A percentile compares a stretch with the other conserved stretches of the same genome.
Conservation (phyloP, 1,284 basidiomycete genomes). For the Ustilago esculenta region DNA sequence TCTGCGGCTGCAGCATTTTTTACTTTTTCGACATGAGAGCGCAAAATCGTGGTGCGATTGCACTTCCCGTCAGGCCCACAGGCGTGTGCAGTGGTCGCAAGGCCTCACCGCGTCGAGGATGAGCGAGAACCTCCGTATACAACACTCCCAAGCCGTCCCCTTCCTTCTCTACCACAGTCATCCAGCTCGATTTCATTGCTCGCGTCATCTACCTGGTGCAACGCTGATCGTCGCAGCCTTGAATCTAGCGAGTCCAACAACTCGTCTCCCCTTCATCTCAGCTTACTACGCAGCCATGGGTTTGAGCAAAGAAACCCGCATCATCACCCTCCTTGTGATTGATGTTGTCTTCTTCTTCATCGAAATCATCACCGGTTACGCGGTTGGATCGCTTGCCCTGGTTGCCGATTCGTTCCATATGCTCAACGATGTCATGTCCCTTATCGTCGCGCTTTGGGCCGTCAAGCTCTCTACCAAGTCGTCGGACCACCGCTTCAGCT, state of each 20-base stretch:
- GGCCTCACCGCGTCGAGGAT: too few relatives aligned
- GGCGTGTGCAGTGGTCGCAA: too few relatives aligned
- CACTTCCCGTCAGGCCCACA: too few relatives aligned
- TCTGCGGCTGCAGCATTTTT: too few relatives aligned
- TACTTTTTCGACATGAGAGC: too few relatives aligned
- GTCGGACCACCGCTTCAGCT: slow-evolving; percentile 76
- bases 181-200: background rate
- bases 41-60: too few relatives aligned
- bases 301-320: slow-evolving; percentile 57
- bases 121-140: too few relatives aligned
- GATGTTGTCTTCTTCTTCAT: slow-evolving; percentile 91
- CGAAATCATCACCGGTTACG: slow-evolving; percentile 86
- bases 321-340: slow-evolving; percentile 79
- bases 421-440: slow-evolving; percentile 83
- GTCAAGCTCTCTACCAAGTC: slow-evolving; percentile 75
- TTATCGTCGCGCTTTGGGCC: slow-evolving; percentile 94
- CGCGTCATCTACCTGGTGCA: background rate
- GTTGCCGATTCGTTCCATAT: slow-evolving; percentile 98
- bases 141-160: too few relatives aligned
- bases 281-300: slow-evolving; percentile 6
- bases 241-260: background rate
- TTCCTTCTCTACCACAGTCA: background rate
- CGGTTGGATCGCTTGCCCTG: slow-evolving; percentile 90
- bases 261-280: background rate
- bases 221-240: too few relatives aligned